These are phyloP conservation scores for Ceratocystis alfenasii DNA, from an alignment of 2,329 filamentous ascomycete species.

Conservation along the genomic window DNA sequence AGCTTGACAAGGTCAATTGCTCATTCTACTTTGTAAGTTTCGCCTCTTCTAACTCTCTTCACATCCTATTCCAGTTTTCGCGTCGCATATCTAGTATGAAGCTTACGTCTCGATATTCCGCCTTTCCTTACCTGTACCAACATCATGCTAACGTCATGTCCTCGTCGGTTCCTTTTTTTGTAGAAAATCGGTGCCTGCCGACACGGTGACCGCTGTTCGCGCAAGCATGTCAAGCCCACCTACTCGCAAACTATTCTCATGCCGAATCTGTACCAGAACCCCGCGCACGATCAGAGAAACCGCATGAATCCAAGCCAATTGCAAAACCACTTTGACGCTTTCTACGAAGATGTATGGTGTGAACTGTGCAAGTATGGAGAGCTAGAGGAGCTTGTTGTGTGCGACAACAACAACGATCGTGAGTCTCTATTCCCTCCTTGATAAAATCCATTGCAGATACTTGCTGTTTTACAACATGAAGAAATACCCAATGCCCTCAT, in stretches of 20 bases:
- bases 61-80: background rate
- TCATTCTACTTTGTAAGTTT: constrained; percentile 65
- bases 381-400: constrained; percentile 93
- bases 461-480: background rate
- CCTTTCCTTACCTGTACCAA: background rate
- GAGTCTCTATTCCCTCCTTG: constrained; percentile 31
- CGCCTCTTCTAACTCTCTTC: background rate
- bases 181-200: constrained; percentile 98
- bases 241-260: constrained; percentile 97
- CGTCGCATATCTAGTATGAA: background rate
- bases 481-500: too few species aligned
- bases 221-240: constrained; percentile 98
- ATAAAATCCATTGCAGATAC: too few species aligned
- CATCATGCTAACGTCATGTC: constrained; percentile 13
- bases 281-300: constrained; percentile 88
- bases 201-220: constrained; percentile 93
- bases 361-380: constrained; percentile 99
- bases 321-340: constrained; percentile 98
- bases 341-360: constrained; percentile 99
- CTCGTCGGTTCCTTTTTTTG: constrained; percentile 28
- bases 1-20: constrained; percentile 99
- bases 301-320: constrained; percentile 94
- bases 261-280: constrained; percentile 98
- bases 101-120: background rate
- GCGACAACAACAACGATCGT: constrained; percentile 99